Conservation (phyloP, 2,329 filamentous ascomycete genomes). For the Tolypocladium sp. region DNA sequence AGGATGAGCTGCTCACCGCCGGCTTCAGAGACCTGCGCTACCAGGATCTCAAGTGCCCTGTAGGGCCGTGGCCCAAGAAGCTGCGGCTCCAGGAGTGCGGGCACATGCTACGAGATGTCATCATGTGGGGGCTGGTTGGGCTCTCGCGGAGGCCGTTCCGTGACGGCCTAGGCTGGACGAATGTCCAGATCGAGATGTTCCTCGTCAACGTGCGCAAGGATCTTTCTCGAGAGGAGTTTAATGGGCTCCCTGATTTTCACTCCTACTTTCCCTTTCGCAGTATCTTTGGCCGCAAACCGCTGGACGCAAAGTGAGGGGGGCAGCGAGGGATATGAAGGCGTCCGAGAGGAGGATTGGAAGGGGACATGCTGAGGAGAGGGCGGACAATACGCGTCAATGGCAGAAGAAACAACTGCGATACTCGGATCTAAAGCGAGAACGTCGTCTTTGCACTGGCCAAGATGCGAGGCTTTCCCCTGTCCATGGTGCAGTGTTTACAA, state of each 20-base stretch:
- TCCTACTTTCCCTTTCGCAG: conserved; percentile 30
- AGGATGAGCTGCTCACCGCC: conserved; percentile 24
- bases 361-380: not conserved
- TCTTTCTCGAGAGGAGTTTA: conserved; percentile 20
- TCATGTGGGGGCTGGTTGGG: conserved; percentile 30
- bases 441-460: not conserved
- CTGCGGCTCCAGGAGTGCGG: conserved; percentile 34
- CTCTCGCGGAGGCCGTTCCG: conserved; percentile 27
- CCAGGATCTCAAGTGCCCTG: conserved; percentile 35
- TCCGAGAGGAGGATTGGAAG: not conserved
- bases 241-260: conserved; percentile 24
- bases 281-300: conserved; percentile 28
- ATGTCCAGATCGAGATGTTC: conserved; percentile 32
- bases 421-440: not conserved
- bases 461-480: not conserved
- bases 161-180: conserved; percentile 29
- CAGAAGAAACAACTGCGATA: not conserved
- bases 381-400: too few species aligned
- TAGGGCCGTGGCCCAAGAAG: conserved; percentile 38
- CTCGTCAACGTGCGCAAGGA: conserved; percentile 30
- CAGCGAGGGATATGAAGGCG: not conserved
- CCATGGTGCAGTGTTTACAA: not conserved
- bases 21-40: conserved; percentile 33
- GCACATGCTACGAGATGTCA: conserved; percentile 32
- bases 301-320: not conserved